A percentile compares a stretch with the other conserved stretches of the same genome.
Conservation (phyloP, 257 asterid species). For the Nicotiana undulata region DNA sequence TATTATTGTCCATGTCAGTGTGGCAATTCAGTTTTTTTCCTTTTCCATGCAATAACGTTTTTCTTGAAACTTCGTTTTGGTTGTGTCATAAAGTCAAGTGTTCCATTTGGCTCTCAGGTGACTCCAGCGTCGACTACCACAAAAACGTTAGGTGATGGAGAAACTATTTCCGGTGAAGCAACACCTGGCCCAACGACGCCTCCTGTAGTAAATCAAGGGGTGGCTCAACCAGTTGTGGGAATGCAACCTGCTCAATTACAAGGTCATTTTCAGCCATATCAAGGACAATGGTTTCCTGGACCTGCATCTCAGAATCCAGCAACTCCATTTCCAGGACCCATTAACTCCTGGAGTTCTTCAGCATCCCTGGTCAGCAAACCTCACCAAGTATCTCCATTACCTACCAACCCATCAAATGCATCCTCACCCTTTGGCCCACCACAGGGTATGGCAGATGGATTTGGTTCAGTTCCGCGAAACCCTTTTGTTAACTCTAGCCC, state of each 20-base stretch:
- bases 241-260: constrained; percentile 32
- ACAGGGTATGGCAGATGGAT: constrained; percentile 36
- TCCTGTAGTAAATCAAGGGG: constrained; percentile 33
- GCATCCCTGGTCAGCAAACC: constrained; percentile 28
- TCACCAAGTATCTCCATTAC: constrained; percentile 28
- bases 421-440: constrained; percentile 44
- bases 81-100: background rate
- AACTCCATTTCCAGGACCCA: constrained; percentile 26
- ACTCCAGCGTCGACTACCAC: background rate
- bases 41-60: background rate
- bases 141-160: constrained; percentile 26
- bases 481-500: constrained; percentile 30
- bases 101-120: constrained; percentile 6
- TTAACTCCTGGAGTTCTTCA: constrained; percentile 23
- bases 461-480: constrained; percentile 41
- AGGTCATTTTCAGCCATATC: constrained; percentile 42
- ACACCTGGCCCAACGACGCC: constrained; percentile 20
- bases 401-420: constrained; percentile 28
- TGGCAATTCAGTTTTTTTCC: background rate
- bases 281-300: constrained; percentile 53
- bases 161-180: constrained; percentile 24
- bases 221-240: constrained; percentile 31
- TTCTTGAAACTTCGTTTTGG: background rate
- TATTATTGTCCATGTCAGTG: background rate
- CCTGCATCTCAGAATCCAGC: constrained; percentile 35